Evolutionary conservation across 352 stramenopile genomes (phyloP), one percentile per base, ranked within the genome.

Genomic region (Pythium angustatum): DNA sequence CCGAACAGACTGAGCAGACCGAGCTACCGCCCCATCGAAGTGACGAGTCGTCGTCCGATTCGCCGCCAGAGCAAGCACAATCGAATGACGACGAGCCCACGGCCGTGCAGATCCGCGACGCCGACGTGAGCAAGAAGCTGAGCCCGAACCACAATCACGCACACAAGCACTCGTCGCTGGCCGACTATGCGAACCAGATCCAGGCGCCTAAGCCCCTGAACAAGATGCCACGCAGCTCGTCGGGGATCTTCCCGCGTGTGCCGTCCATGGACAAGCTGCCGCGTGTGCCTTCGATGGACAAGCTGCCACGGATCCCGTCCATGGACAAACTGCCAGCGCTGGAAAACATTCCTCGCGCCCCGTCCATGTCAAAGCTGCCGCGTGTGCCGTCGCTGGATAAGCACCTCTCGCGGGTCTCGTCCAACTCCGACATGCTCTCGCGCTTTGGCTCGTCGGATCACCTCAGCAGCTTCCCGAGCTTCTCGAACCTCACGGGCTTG

Each of bases 221-320:
- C 73, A 93, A 93, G 70, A 90, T 91, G 76, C 81, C 81, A 21
- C 81, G 84, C 10, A 90, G 77, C 62, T 90, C 82, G 31, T 92
- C 83, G 14, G 83, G 83, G 11, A 92, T 91, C 33, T 93, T 94
- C 56, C 85, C 85, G 19, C 83, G 85, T 40, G 81, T 90, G 52
- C 70, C 83, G 28, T 91, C 80, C 17, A 84, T 89, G 67, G 84
- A 91, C 62, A 90, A 80, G 49, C 67, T 90, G 44, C 65, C 82
- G 5, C 72, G 66, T 22, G 69, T 84, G 24, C 69, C 83, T 47
- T 89, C 78, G 11, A 66, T 80, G 28, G 81, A 91, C 61, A 91
- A 91, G 34, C 40, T 94, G 5, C 74, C 83, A 26, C 79, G 74
- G 26, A 79, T 92, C 40, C 79, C 81, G 21, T 94, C 85, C 7